Evolutionary conservation across 2,329 filamentous ascomycete genomes (phyloP).

Genomic region (Oidium heveae): DNA sequence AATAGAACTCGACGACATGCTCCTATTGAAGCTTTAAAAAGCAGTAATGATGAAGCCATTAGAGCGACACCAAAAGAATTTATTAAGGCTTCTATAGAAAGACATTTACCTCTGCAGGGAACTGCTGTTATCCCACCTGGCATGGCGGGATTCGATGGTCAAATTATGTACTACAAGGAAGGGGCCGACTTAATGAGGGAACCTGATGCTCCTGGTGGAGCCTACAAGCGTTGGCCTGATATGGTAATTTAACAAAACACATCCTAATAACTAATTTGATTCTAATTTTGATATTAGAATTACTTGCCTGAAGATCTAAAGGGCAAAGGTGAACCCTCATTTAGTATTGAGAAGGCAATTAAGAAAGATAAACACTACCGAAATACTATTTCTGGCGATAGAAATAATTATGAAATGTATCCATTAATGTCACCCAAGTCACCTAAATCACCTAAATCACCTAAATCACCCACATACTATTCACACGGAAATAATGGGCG

Average conservation of each 20-base stretch:
- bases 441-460: conserved; percentile 19
- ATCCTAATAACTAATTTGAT: neutral
- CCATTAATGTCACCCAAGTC: conserved; percentile 9
- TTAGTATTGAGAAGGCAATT: conserved; percentile 39
- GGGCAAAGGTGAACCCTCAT: conserved; percentile 59
- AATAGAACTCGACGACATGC: conserved; percentile 38
- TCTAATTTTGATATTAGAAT: conserved; percentile 16
- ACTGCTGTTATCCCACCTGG: conserved; percentile 56
- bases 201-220: conserved; percentile 36
- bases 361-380: conserved; percentile 27
- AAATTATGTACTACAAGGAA: conserved; percentile 54
- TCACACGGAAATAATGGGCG: too few species aligned
- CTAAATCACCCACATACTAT: conserved; percentile 14
- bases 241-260: conserved; percentile 25
- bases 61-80: conserved; percentile 59
- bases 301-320: conserved; percentile 59
- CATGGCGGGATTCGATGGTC: conserved; percentile 38
- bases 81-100: conserved; percentile 44
- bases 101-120: conserved; percentile 59
- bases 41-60: conserved; percentile 51
- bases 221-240: conserved; percentile 52
- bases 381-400: conserved; percentile 11
- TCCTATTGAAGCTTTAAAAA: conserved; percentile 51
- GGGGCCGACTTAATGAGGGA: conserved; percentile 72
- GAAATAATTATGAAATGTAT: conserved; percentile 24